Evolutionary conservation across 2,329 filamentous ascomycete genomes (phyloP), one percentile per base, ranked within the genome.

Genomic region (Neonectria punicea): DNA sequence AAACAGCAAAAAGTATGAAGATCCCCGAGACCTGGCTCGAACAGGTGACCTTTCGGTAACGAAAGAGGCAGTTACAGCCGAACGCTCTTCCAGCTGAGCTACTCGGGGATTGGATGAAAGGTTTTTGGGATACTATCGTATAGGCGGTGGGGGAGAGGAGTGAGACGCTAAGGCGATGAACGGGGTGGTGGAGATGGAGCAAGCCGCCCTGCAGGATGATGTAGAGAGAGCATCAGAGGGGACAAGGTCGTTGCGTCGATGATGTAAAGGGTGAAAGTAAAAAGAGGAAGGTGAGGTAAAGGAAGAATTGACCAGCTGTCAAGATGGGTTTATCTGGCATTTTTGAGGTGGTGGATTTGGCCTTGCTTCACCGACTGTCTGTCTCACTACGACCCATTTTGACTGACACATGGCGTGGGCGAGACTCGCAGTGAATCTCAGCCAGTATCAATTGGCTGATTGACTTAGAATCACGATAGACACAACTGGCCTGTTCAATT

Each of bases 1-100:
- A 43, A 34, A 25, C 22, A 47, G 22, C 51, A 63, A 68, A 66
- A 61, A 39, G 25, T 59, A 51, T 22, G 14, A 14, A 14, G 18
- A 8, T 70, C 68, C 68, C 68, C 68, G 57, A 68, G 62, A 68
- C 68, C 68, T 70, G 68, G 68, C 46, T 70, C 66, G 66, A 70
- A 68, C 66, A 70, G 63, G 68, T 68, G 68, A 62, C 68, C 66
- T 70, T 70, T 65, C 59, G 68, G 59, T 70, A 36, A 62, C 56
- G 54, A 61, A 54, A 16, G 47, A n/a, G 32, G 34, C 60, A 47
- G 56, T 68, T 68, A 68, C 66, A 68, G 63, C 55, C 63, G 57
- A 64, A 66, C 66, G 66, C 66, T 68, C 66, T 68, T 66, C 66
- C 66, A 68, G 51, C 61, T 69, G 67, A 67, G 64, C 63, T 70